These are phyloP conservation scores for Acorus gramineus DNA, from an alignment of 106 monocot species.

Conservation along the genomic window DNA sequence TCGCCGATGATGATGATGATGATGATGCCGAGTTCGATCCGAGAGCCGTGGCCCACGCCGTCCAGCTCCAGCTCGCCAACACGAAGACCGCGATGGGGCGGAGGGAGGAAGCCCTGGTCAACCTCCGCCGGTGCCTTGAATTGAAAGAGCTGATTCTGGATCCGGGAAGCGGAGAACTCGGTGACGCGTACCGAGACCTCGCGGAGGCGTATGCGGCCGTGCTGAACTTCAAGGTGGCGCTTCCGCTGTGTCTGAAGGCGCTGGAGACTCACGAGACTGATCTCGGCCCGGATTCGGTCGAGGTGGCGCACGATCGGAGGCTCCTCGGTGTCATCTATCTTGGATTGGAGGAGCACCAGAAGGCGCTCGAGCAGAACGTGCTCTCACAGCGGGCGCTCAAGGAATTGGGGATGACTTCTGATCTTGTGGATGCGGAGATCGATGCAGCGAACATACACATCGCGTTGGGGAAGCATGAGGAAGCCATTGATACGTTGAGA, in stretches of 20 bases:
- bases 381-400: conserved; percentile 35
- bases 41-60: conserved; percentile 25
- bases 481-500: conserved; percentile 46
- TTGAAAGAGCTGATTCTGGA: conserved; percentile 45
- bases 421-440: conserved; percentile 44
- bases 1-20: too few species aligned
- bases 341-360: conserved; percentile 60
- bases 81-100: conserved; percentile 63
- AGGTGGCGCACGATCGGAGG: conserved; percentile 48
- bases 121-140: conserved; percentile 42
- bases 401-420: conserved; percentile 33
- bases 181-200: conserved; percentile 35
- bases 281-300: conserved; percentile 54
- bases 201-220: conserved; percentile 62
- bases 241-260: conserved; percentile 54
- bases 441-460: conserved; percentile 65
- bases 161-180: conserved; percentile 34
- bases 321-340: conserved; percentile 54
- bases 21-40: conserved; percentile 13
- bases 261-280: conserved; percentile 34
- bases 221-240: conserved; percentile 47
- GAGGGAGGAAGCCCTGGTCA: conserved; percentile 50
- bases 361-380: conserved; percentile 67
- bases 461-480: conserved; percentile 53
- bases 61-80: conserved; percentile 50